Base-by-base conservation (phyloP, 1,284 basidiomycete species). In the Cryptococcus neoformans region DNA sequence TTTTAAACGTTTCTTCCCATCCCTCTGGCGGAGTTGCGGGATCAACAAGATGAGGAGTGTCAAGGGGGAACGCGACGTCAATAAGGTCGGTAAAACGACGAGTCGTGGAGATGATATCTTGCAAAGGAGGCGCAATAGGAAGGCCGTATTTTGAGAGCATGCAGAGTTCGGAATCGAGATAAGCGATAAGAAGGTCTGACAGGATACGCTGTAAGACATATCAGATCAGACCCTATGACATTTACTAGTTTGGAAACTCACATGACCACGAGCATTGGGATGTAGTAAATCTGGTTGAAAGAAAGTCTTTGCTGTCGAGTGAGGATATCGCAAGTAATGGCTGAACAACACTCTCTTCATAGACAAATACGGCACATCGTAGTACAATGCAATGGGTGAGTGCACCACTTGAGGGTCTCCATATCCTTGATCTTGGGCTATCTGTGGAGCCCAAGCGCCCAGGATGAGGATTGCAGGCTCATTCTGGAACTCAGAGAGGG, bases 101-200 rank as follows among this genome's bases (percentile, higher is more conserved):
- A 4, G 51, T 51, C 1, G 72, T 73, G 1, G 70, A 62, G 14
- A 78, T 64, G 0, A 73, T 76, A 11, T 66, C 55, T 4, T 57
- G 51, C 5, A 51, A 11, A 0, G 62, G 28, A 7, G 65, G 72
- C 9, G 62, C 56, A 21, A 58, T 45, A 0, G 73, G 75, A 9
- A 75, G 55, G 11, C 75, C 75, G 47, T 67, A 72, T 2, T 59
- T 60, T 2, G 62, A 51, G 14, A 78, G 65, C 40, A 69, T 64
- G 57, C 78, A 78, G 16, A 78, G 62, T 58, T 79, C 73, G 16
- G 67, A 68, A 57, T 79, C 76, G 44, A 78, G 68, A 61, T 76
- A 78, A 3, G 72, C 58, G 10, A 74, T 68, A 3, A 77, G 57
- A 2, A 79, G 57, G 53, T 79, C 78, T 2, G 73, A 72, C 39